Evolutionary conservation across 2,329 filamentous ascomycete species (phyloP), one percentile per base, ranked within the genome.

Genomic region (Trichoderma sp.): DNA sequence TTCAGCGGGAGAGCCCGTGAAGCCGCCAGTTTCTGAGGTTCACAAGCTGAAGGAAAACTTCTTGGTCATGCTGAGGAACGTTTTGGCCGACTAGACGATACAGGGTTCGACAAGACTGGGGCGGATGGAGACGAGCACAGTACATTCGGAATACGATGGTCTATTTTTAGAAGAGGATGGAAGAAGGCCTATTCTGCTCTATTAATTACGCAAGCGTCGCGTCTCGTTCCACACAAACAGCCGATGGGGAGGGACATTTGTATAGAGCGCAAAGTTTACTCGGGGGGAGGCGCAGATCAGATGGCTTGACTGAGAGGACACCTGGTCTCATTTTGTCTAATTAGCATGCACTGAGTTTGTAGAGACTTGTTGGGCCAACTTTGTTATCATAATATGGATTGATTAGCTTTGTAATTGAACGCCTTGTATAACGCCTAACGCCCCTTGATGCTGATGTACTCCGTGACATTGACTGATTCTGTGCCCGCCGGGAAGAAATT

Each of bases 21-120:
- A 97, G 81, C 94, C 94, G 4, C 80, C 84, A 1, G 87, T 97
- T n/a, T 83, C 80, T 28, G 94, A 97, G 82, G 86, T 97, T 63
- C 84, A 92, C 76, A 94, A 94, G 78, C 80, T 97, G 76, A 88
- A 88, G 74, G 91, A 93, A 5, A 89, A 90, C 71, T 97, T 97
- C 79, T 79, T 95, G 77, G 83, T 86, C 61, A 96, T 97, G 91
- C 80, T 97, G 76, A 87, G 94, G 74, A 86, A 89, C 75, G 93
- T 97, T 51, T 83, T 97, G 75, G 92, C 93, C 30, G 87, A 92
- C 75, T 95, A 86, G 69, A 65, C 52, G 58, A 39, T 11, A 24
- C n/a, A 1, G 5, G 14, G 13, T n/a, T 43, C 28, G 16, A 30
- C 26, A 21, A 34, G 5, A 21, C 21, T 37, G 16, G 26, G 49